Conservation (phyloP, 2,329 filamentous ascomycete species). For the Exophiala dermatitidis region DNA sequence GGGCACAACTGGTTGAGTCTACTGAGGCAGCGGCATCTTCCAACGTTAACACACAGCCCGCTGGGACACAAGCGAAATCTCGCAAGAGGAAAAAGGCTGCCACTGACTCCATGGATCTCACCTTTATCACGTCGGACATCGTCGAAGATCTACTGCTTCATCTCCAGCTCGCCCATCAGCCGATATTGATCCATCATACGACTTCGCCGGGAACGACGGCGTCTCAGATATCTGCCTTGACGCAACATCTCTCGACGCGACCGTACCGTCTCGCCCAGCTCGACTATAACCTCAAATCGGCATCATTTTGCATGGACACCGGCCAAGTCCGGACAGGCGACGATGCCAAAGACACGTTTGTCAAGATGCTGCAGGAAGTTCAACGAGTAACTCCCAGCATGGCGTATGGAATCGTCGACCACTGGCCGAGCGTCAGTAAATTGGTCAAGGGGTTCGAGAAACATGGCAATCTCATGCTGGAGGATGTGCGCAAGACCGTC, state of each 20-base stretch:
- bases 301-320: constrained; percentile 69
- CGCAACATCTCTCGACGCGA: constrained; percentile 69
- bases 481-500: constrained; percentile 50
- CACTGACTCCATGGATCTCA: constrained; percentile 30
- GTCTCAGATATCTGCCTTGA: constrained; percentile 66
- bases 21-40: constrained; percentile 27
- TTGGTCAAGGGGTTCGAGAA: constrained; percentile 54
- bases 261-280: constrained; percentile 55
- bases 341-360: constrained; percentile 55
- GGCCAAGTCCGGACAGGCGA: constrained; percentile 68
- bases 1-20: constrained; percentile 38
- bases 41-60: constrained; percentile 7
- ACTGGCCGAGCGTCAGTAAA: constrained; percentile 52
- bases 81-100: constrained; percentile 38
- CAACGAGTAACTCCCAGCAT: constrained; percentile 63
- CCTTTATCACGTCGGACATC: constrained; percentile 57
- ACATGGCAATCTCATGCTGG: constrained; percentile 55
- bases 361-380: constrained; percentile 70
- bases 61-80: constrained; percentile 3
- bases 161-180: constrained; percentile 59
- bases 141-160: constrained; percentile 65
- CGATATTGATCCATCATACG: constrained; percentile 63
- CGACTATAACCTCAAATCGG: constrained; percentile 43
- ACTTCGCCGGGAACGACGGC: constrained; percentile 55
- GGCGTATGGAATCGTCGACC: constrained; percentile 59